Base-by-base conservation (phyloP, 1,284 basidiomycete species). In the Termitomyces sp. region DNA sequence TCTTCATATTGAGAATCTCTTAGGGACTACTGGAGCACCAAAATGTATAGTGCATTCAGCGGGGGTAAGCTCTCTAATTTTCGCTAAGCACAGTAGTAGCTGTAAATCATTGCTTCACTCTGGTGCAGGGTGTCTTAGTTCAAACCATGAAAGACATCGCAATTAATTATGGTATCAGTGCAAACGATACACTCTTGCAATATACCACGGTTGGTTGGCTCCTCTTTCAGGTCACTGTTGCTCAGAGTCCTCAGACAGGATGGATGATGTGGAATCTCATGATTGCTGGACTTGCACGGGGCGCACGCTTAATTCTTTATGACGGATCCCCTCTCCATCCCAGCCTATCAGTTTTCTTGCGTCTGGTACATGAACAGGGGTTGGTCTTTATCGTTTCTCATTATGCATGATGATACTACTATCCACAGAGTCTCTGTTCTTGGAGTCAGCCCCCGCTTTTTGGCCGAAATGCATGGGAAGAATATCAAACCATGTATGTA, bases 31-130 rank as follows among this genome's bases (percentile, higher is more conserved):
- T 3, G 91, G 91, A 40, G 77, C 82, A 24, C 84, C 84, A 0
- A 91, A 91, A 68, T 88, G 89, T 55, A 91, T 92, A 53, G 81
- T 89, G 3, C 92, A 94, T 69, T 80, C 83, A 21, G 84, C 82
- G 16, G 91, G 91, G 3, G 92, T 92, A 56, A 76, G 88, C n/a
- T 19, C 18, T 26, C 14, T 26, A 16, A 16, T 42, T 28, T 34
- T 26, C 8, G 7, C 7, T 5, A 24, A 24, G 26, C 24, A 9
- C 28, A 24, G 26, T 16, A 55, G 24, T 9, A 39, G n/a, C 19
- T 40, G 39, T 54, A 18, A 24, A 33, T n/a, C 30, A 10, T 16
- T 18, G 41, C 18, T 16, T 13, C 18, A 13, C 5, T 41, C 37
- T n/a, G 41, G 34, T 24, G 24, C 57, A 86, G 84, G 84, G 84